Percentiles rank a stretch among this genome's conserved stretches.
Evolutionary conservation across 768 basidiomycete genomes (phyloP).

Genomic region (Jaapia argillacea): DNA sequence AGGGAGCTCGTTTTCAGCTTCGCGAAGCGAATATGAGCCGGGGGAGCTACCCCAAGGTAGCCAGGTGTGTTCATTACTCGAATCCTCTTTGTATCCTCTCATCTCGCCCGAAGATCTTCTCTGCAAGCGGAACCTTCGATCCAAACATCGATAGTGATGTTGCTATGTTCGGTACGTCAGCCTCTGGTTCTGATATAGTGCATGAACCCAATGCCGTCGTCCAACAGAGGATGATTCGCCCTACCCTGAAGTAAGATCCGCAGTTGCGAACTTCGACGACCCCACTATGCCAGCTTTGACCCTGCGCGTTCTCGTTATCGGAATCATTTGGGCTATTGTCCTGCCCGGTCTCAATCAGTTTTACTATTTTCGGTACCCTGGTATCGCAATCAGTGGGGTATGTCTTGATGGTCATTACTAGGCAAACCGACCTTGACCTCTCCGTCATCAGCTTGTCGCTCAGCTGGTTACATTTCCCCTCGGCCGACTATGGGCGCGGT

Average conservation of each 20-base stretch:
- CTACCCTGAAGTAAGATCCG: constrained; percentile 75
- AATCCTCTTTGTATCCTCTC: too few species aligned
- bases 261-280: constrained; percentile 68
- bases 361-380: constrained; percentile 39
- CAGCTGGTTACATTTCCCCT: constrained; percentile 63
- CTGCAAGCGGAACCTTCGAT: too few species aligned
- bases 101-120: too few species aligned
- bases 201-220: too few species aligned
- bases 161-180: too few species aligned
- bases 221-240: constrained; percentile 65
- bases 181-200: too few species aligned
- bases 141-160: too few species aligned
- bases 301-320: constrained; percentile 63
- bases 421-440: constrained; percentile 5
- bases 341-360: constrained; percentile 35
- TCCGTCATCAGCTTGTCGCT: constrained; percentile 41
- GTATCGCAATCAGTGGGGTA: constrained; percentile 24
- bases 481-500: constrained; percentile 55
- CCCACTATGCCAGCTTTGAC: constrained; percentile 51
- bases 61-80: too few species aligned
- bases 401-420: constrained; percentile 19
- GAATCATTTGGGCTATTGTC: constrained; percentile 58
- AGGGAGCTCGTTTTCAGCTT: too few species aligned
- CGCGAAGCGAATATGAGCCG: too few species aligned
- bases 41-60: too few species aligned